Conservation (phyloP, 768 basidiomycete species). For the Podaxis sp. region DNA sequence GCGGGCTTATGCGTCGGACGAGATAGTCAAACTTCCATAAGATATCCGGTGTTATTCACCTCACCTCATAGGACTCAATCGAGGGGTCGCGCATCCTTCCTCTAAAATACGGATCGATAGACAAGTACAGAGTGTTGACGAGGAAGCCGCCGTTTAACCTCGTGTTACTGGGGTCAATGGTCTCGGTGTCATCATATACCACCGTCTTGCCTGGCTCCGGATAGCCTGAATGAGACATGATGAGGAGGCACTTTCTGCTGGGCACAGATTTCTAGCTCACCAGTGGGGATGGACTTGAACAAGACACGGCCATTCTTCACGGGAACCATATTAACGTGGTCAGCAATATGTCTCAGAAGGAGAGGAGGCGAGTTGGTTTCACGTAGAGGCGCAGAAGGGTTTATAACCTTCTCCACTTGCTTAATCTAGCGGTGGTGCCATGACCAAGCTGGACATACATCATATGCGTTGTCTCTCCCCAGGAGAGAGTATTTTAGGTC, state of each 20-base stretch:
- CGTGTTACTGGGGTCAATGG: conserved; percentile 43
- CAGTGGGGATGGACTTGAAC: conserved; percentile 29
- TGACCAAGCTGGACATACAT: no score
- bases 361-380: neutral
- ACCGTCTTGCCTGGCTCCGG: conserved; percentile 39
- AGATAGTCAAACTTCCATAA: no score
- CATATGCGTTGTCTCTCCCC: no score
- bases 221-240: conserved; percentile 18
- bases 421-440: no score
- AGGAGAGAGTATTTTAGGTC: no score
- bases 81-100: conserved; percentile 33
- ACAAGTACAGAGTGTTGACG: conserved; percentile 43
- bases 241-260: neutral
- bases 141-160: conserved; percentile 38
- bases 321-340: conserved; percentile 17
- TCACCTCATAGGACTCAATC: conserved; percentile 21
- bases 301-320: conserved; percentile 27
- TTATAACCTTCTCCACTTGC: neutral
- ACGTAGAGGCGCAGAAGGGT: neutral
- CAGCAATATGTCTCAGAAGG: neutral
- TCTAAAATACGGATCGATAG: conserved; percentile 46
- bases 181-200: conserved; percentile 35
- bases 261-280: conserved; percentile 6
- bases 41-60: neutral
- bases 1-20: conserved; percentile 4